Evolutionary conservation across 805 yeast species (phyloP).

Genomic region (Myxozyma neotropica): DNA sequence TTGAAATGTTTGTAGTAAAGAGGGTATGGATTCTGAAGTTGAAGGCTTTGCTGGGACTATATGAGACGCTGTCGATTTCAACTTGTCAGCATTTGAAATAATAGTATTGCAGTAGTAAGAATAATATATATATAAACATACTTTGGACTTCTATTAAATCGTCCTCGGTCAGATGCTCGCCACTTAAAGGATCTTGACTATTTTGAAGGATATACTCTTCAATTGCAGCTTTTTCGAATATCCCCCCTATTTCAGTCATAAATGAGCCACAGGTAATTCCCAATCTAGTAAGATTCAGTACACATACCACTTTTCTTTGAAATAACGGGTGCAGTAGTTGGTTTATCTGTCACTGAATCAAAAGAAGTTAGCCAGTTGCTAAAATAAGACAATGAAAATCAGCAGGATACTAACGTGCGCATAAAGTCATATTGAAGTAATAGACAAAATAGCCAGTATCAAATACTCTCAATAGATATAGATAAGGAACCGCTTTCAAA

Average conservation of each 20-base stretch:
- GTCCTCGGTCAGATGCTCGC: conserved; percentile 57
- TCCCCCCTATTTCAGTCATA: conserved; percentile 52
- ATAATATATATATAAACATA: too few relatives aligned
- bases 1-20: conserved; percentile 71
- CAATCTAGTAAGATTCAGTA: background rate
- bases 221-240: conserved; percentile 68
- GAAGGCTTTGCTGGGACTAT: conserved; percentile 49
- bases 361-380: too few relatives aligned
- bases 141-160: conserved; percentile 57
- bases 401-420: too few relatives aligned
- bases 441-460: too few relatives aligned
- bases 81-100: too few relatives aligned
- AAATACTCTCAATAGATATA: too few relatives aligned
- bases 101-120: too few relatives aligned
- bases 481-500: conserved; percentile 14
- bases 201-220: conserved; percentile 63
- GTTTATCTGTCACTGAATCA: conserved; percentile 64
- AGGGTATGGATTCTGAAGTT: conserved; percentile 69
- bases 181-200: conserved; percentile 74
- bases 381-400: too few relatives aligned
- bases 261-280: background rate
- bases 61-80: conserved; percentile 37
- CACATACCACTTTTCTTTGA: conserved; percentile 47
- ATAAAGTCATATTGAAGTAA: background rate
- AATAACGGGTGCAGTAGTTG: conserved; percentile 69